Evolutionary conservation across 495 filamentous ascomycete species (phyloP), one percentile per base, ranked within the genome.

Genomic region (Niebla homalea): DNA sequence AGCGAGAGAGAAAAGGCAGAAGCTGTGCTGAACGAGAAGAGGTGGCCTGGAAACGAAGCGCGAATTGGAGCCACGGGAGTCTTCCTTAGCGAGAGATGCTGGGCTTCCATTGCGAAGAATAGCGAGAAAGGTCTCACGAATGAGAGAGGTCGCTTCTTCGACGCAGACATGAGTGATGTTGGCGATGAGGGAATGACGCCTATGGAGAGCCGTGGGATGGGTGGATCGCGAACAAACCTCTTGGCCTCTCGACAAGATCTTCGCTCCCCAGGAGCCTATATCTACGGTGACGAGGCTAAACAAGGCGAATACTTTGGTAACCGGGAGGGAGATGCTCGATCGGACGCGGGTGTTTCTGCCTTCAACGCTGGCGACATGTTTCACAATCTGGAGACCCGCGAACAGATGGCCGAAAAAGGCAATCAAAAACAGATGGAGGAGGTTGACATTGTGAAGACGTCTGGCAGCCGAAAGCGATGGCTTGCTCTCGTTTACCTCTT

Each of bases 281-380:
- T 81, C 53, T 84, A 83, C 52, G 80, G 77, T 46, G 87, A 94
- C 54, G 84, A 87, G 54, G 57, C 52, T 42, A 78, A 83, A 48
- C 67, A 77, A 39, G 80, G 79, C 0, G 81, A 77, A 18, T 94
- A 93, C 61, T 94, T 95, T 57, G 83, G 86, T 37, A 85, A 76
- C 63, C 76, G 80, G 47, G 89, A 94, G 47, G 64, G 89, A 37
- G 92, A 98, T 60, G 71, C 81, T 2, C 81, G 87, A 47, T 96
- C 90, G 18, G 89, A 98, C 26, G 89, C 89, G 5, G 90, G 87
- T 3, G 86, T 74, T 1, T 94, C 86, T 14, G 89, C 89, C 15
- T 84, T 94, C 56, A 83, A 87, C 49, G 83, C 79, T 43, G 90
- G 92, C 15, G 89, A 98, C 61, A 94, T 98, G 90, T 98, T 98